Base-by-base conservation (phyloP, 2,329 filamentous ascomycete species). In the Lachnellula hyalina region DNA sequence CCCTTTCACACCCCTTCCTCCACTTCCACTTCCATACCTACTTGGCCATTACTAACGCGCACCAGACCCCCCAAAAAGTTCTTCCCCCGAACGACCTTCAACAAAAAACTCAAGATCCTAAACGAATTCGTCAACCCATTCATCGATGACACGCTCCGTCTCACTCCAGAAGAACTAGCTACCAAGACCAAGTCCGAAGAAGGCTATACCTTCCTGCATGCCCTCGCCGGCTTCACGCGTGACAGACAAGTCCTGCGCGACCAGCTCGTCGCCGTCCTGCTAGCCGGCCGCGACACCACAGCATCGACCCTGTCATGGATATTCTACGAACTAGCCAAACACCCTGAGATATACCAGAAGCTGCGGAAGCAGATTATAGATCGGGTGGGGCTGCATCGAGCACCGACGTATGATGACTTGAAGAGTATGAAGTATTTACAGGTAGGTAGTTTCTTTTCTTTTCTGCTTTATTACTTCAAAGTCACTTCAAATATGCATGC, bases 281-380 rank as follows among this genome's bases (percentile, higher is more conserved):
- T 96, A 15, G 92, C 92, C 1, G 91, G 90, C 12, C 82, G 89
- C 40, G 92, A 96, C 71, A 96, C 92, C 14, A 96, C 92, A 0
- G 91, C 91, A 32, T 82, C 79, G 15, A 90, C 89, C 0, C 78
- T 96, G 0, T 87, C 85, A 0, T 96, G 90, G 86, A 78, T 82
- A 36, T 77, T 96, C 56, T 95, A 94, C 71, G 90, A 96, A 71
- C 78, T 96, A 2, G 81, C 85, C 38, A 82, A 84, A 15, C 79
- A 89, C 61, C 90, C 90, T 0, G 74, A 82, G 2, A 78, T 83
- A 2, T 81, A 90, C 3, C 69, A 75, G 51, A 88, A 84, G 68
- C 77, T 96, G 50, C 84, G 91, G 23, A 71, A 75, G 23, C 90
- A 96, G 71, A 90, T 96, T 65, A 70, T 85, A 25, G 68, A 78